Base-by-base conservation (phyloP, 139 green algal genomes). In the Desmodesmus armatus region DNA sequence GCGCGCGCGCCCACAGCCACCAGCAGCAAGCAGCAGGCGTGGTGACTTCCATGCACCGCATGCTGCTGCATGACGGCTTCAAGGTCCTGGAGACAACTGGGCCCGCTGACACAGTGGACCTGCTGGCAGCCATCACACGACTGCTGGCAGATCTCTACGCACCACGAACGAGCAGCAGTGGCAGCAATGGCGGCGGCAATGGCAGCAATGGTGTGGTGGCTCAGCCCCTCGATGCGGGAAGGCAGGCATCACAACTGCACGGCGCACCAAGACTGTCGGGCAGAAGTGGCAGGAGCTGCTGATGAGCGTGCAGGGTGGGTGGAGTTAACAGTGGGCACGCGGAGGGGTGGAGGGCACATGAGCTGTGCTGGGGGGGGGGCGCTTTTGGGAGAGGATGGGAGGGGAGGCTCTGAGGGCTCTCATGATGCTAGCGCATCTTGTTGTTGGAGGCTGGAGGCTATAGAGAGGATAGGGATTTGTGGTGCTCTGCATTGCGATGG, bases 221-320 rank as follows among this genome's bases (percentile, higher is more conserved):
- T n/a, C 55, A 82, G 76, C 19, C 39, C 37, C 37, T 82, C 9
- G 76, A 44, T 37, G 11, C 53, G 4, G 76, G 76, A 55, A 71
- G 29, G 17, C 27, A 4, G 55, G 76, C 55, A 53, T 82, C 55
- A 58, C 44, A 31, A 66, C 23, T 29, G 27, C 37, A 3, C 31
- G 76, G 25, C 41, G 27, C 5, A 71, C 55, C 19, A 71, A 71
- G 33, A 82, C 76, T 27, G 55, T 82, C 9, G 25, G 76, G 17
- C 55, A 72, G 37, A 82, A 82, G 29, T 82, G 76, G 76, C 76
- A 82, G 55, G 76, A 82, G 76, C 76, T 82, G 76, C 76, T 82
- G 76, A 53, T 82, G 3, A 82, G 53, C 17, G 76, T 82, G 25
- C 71, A 27, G 23, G 76, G 76, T 82, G 37, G 72, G 66, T 29